phyloP scores from a whole-genome alignment of 805 yeast species.

The Lachancea cidri region DNA sequence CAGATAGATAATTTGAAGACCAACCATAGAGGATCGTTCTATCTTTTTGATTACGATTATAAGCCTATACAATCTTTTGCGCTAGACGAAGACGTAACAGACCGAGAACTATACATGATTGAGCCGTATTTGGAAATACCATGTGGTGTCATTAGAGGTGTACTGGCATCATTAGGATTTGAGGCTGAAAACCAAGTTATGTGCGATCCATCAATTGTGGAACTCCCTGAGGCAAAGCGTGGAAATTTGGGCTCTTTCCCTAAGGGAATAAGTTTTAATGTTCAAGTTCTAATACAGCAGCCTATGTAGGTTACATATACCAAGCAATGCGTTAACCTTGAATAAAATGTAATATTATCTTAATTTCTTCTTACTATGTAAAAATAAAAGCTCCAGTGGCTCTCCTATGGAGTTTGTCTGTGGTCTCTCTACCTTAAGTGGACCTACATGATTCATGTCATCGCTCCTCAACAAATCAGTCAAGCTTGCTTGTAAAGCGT shows the following conservation, averaged over 20 bases:
- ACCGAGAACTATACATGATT: slow-evolving; percentile 21
- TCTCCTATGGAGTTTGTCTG: background rate
- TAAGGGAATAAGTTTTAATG: slow-evolving; percentile 31
- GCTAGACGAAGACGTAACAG: slow-evolving; percentile 16
- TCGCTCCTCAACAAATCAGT: background rate
- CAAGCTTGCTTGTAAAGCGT: slow-evolving; percentile 4
- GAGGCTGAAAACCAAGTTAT: slow-evolving; percentile 19
- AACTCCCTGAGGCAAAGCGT: slow-evolving; percentile 18
- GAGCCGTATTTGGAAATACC: slow-evolving; percentile 33
- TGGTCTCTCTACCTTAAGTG: background rate
- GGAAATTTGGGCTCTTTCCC: slow-evolving; percentile 14
- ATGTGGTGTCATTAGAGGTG: slow-evolving; percentile 32
- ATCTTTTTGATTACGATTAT: slow-evolving; percentile 30
- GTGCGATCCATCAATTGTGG: slow-evolving; percentile 27
- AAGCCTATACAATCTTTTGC: slow-evolving; percentile 25
- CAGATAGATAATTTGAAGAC: slow-evolving; percentile 91
- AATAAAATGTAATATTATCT: background rate
- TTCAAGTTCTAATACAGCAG: slow-evolving; percentile 20
- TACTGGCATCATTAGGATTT: slow-evolving; percentile 28
- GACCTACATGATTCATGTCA: background rate
- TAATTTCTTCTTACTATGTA: background rate
- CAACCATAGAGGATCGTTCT: slow-evolving; percentile 63
- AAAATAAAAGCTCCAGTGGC: background rate
- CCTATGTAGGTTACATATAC: background rate
- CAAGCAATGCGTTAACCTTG: background rate